Percentiles rank a stretch among this genome's conserved stretches.
Conservation (phyloP, 2,329 filamentous ascomycete species). For the Penicillium italicum region DNA sequence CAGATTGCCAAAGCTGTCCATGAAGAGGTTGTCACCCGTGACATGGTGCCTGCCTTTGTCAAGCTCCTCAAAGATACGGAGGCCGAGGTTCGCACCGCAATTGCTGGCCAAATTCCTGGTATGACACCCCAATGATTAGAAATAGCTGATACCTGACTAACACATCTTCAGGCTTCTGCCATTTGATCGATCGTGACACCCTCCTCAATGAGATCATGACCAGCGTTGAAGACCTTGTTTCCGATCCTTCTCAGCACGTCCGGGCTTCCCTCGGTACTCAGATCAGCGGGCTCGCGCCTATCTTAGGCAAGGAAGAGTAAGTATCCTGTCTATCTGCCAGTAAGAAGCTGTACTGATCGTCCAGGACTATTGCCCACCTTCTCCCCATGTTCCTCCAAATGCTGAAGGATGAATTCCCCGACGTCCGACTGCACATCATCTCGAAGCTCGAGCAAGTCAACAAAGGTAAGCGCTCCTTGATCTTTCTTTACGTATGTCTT, state of each 20-base stretch:
- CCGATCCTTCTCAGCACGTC: constrained; percentile 94
- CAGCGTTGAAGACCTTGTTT: constrained; percentile 91
- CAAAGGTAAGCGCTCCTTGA: constrained; percentile 59
- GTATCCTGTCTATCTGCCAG: constrained; percentile 31
- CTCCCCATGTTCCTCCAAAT: constrained; percentile 99
- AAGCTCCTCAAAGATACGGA: constrained; percentile 98
- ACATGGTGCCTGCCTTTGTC: constrained; percentile 93
- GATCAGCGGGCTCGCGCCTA: constrained; percentile 93
- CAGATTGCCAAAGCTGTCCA: constrained; percentile 98
- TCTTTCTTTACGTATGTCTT: neutral
- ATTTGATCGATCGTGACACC: constrained; percentile 77
- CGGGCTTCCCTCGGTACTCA: constrained; percentile 92
- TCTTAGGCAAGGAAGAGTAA: constrained; percentile 95
- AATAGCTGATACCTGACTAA: constrained; percentile 19
- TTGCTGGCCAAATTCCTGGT: constrained; percentile 93
- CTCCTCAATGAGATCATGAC: constrained; percentile 96
- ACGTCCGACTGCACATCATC: constrained; percentile 97
- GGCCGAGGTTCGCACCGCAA: constrained; percentile 93
- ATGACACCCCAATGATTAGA: constrained; percentile 22
- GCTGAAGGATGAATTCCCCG: constrained; percentile 98
- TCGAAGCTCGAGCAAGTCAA: constrained; percentile 99
- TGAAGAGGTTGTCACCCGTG: constrained; percentile 89
- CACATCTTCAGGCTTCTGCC: constrained; percentile 70
- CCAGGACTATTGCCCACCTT: constrained; percentile 88
- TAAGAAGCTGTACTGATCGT: constrained; percentile 18